These are phyloP conservation scores for Fragilaria radians DNA, from an alignment of 108 stramenopile species.

Conservation along the genomic window DNA sequence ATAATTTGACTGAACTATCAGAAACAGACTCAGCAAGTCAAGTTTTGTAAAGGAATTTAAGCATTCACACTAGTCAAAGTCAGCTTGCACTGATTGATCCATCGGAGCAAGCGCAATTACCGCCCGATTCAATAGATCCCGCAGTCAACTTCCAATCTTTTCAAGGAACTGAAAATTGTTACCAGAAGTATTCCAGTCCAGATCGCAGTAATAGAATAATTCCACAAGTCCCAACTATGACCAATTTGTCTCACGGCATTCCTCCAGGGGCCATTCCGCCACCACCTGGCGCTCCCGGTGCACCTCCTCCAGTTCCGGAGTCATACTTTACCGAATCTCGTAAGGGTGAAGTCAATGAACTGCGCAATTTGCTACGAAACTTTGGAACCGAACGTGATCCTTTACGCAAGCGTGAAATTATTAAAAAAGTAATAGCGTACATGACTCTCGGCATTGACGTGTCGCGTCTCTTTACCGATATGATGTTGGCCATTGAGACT, in stretches of 20 bases:
- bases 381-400: constrained; percentile 88
- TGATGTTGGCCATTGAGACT: constrained; percentile 95
- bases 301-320: constrained; percentile 39
- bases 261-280: constrained; percentile 2
- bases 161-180: neutral
- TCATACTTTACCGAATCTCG: constrained; percentile 93
- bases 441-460: constrained; percentile 99
- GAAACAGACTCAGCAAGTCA: too few species aligned
- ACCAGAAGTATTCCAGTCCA: neutral
- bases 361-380: constrained; percentile 85
- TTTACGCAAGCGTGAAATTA: constrained; percentile 94
- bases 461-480: constrained; percentile 96
- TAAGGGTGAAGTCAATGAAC: constrained; percentile 95
- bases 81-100: neutral
- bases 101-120: neutral
- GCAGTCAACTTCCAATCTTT: neutral
- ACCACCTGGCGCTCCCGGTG: constrained; percentile 13
- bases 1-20: too few species aligned
- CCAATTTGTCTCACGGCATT: neutral
- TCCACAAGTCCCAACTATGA: neutral
- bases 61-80: too few species aligned
- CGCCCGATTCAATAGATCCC: neutral
- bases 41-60: too few species aligned
- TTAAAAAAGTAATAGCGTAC: constrained; percentile 99
- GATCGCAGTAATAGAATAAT: neutral